phyloP scores from a whole-genome alignment of 2,329 filamentous ascomycete genomes.

The Beauveria bassiana region DNA sequence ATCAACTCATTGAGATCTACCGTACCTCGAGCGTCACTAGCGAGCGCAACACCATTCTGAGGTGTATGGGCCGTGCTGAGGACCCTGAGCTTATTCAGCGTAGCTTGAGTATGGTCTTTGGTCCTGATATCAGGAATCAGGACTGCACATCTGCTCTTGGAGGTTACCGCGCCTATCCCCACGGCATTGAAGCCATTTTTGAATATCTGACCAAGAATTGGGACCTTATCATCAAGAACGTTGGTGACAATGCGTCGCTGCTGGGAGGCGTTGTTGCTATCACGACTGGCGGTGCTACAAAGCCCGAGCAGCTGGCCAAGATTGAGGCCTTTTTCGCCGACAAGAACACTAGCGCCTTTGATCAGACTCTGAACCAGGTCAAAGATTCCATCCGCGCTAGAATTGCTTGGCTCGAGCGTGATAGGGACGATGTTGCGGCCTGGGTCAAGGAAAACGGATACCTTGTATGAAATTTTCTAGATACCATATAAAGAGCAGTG shows the following conservation, averaged over 20 bases:
- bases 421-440: slow-evolving; percentile 59
- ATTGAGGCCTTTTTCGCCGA: slow-evolving; percentile 74
- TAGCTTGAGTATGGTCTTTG: slow-evolving; percentile 67
- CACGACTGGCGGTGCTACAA: slow-evolving; percentile 73
- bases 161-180: slow-evolving; percentile 67
- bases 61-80: slow-evolving; percentile 71
- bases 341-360: slow-evolving; percentile 78
- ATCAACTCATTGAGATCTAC: slow-evolving; percentile 68
- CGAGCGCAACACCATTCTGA: slow-evolving; percentile 86
- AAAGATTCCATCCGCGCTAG: slow-evolving; percentile 79
- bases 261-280: slow-evolving; percentile 80
- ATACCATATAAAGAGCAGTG: background rate
- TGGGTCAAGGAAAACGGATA: slow-evolving; percentile 39
- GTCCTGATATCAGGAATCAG: slow-evolving; percentile 82
- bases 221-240: slow-evolving; percentile 69
- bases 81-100: slow-evolving; percentile 73
- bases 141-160: slow-evolving; percentile 86
- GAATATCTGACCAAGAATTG: slow-evolving; percentile 80
- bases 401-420: slow-evolving; percentile 70
- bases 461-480: slow-evolving; percentile 14
- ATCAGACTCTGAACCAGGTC: slow-evolving; percentile 83
- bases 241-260: slow-evolving; percentile 84
- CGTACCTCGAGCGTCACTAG: slow-evolving; percentile 59
- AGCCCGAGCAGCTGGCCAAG: slow-evolving; percentile 63
- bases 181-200: slow-evolving; percentile 75